Base-by-base conservation (phyloP, 768 basidiomycete genomes). In the Amanita molliuscula region DNA sequence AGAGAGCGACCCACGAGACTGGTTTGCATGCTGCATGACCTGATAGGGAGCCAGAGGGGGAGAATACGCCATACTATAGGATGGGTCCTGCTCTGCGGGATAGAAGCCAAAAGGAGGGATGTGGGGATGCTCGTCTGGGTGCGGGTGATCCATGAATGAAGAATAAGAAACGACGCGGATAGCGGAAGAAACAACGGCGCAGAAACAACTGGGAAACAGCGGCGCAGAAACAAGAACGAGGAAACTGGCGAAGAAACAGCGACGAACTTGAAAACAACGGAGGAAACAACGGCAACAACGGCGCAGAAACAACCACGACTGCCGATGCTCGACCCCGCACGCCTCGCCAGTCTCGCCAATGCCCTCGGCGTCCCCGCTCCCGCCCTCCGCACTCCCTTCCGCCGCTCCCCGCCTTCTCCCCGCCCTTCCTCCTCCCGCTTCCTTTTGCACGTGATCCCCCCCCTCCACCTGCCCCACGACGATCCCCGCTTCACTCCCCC, bases 401-500 rank as follows among this genome's bases (percentile, higher is more conserved):
- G n/a, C 50, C 65, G 3, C 64, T 63, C 54, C 54, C 65, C 44
- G 63, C 65, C 35, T 54, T 52, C 72, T 3, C 62, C 75, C 6
- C 76, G 75, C 44, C 76, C 72, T 52, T 52, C 72, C 4, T 62
- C 72, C 9, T 57, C 84, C 46, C 84, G 75, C 55, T 90, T 77
- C 59, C 71, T 94, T 33, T 72, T 94, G 26, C 90, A 94, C 61
- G 81, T 94, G 56, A 74, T 94, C 33, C 92, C 91, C 0, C 91
- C 91, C 0, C 50, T 66, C 2, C 73, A 81, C 54, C 74, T 94
- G 8, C 82, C 82, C 45, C 84, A 85, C 46, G 67, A 74, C 55
- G 35, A 54, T 56, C 64, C 68, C 29, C 75, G 78, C 2, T 64
- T 78, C 44, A 67, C 70, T 1, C 77, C 74, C 3, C 76, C 76